A percentile compares a stretch with the other conserved stretches of the same genome.
phyloP scores from a whole-genome alignment of 306 rosid species.

The Lathyrus sativus region DNA sequence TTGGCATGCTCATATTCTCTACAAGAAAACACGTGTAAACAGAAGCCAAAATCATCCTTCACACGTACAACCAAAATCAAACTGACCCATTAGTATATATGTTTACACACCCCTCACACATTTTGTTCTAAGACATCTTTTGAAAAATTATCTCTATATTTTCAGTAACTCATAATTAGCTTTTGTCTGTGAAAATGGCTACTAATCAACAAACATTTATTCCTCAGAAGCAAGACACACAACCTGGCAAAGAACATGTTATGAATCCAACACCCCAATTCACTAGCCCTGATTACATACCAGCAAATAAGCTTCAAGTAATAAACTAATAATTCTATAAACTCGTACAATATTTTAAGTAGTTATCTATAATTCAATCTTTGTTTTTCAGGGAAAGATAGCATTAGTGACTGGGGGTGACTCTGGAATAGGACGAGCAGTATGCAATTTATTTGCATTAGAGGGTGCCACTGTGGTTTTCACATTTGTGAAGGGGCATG shows the following conservation, averaged over 20 bases:
- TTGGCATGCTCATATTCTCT: conserved; percentile 29
- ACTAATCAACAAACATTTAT: conserved; percentile 51
- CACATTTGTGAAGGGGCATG: conserved; percentile 70
- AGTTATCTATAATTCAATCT: background rate
- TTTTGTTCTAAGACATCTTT: conserved; percentile 25
- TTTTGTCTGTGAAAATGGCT: conserved; percentile 54
- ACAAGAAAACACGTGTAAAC: background rate
- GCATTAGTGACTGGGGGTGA: conserved; percentile 82
- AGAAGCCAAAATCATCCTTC: background rate
- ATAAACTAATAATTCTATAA: too few relatives aligned
- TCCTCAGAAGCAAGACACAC: conserved; percentile 61
- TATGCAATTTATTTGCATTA: conserved; percentile 63
- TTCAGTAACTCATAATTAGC: background rate
- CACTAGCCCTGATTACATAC: conserved; percentile 56
- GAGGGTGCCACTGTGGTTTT: conserved; percentile 86
- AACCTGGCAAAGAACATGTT: conserved; percentile 75
- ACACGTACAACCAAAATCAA: conserved; percentile 4
- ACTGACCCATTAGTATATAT: background rate
- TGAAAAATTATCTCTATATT: background rate
- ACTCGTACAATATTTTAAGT: too few relatives aligned
- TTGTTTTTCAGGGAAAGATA: conserved; percentile 65
- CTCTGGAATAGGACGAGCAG: conserved; percentile 78
- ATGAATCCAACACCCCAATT: conserved; percentile 83
- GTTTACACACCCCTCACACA: background rate
- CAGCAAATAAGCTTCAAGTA: conserved; percentile 66